Evolutionary conservation across 2,329 filamentous ascomycete species (phyloP).

Genomic region (Claviceps sp.): DNA sequence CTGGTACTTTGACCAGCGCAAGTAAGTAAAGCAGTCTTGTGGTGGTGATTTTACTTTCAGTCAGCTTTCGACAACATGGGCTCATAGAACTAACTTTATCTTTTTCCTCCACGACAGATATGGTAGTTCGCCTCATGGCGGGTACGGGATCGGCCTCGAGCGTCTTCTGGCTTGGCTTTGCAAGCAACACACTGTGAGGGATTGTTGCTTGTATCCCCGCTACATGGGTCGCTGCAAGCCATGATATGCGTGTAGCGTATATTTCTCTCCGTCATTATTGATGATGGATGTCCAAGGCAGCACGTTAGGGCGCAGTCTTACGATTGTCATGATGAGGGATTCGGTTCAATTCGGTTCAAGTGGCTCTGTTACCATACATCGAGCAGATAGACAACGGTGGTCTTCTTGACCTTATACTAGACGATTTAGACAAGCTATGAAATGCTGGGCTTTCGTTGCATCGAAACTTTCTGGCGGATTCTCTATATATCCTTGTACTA

Average conservation of each 20-base stretch:
- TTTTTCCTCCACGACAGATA: constrained; percentile 30
- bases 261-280: neutral
- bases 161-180: constrained; percentile 46
- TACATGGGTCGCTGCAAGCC: constrained; percentile 73
- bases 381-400: neutral
- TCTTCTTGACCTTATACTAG: neutral
- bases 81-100: neutral
- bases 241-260: constrained; percentile 22
- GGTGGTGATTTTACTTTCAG: neutral
- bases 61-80: neutral
- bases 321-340: neutral
- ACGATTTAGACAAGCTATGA: neutral
- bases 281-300: too few relatives aligned
- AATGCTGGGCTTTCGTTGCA: too few relatives aligned
- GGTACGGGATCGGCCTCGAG: constrained; percentile 65
- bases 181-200: constrained; percentile 49
- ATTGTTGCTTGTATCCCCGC: constrained; percentile 61
- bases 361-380: neutral
- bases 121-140: constrained; percentile 81
- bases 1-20: constrained; percentile 97
- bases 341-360: neutral
- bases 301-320: neutral
- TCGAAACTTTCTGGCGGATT: too few relatives aligned
- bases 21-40: constrained; percentile 27
- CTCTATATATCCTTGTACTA: too few relatives aligned